Percentiles rank a stretch among this genome's conserved stretches.
phyloP scores from a whole-genome alignment of 1,284 basidiomycete genomes.

The Blastosporella zonata region DNA sequence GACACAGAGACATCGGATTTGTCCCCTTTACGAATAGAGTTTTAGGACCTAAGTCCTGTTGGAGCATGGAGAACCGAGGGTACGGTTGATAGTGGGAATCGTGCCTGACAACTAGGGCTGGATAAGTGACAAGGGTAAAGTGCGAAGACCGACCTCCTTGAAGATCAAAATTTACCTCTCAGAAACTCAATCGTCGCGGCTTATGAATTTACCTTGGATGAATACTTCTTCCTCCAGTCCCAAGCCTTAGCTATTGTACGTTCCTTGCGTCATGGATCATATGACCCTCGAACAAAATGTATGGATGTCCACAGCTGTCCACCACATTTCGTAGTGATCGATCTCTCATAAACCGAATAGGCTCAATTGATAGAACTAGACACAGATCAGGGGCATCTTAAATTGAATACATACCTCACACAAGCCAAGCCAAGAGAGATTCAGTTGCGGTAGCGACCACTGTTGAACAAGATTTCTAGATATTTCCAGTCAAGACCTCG shows the following conservation, averaged over 20 bases:
- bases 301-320: not conserved
- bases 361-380: not conserved
- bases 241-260: not conserved
- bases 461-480: not conserved
- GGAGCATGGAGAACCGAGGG: slow-evolving; percentile 28
- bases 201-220: slow-evolving; percentile 1
- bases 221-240: not conserved
- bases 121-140: slow-evolving; percentile 16
- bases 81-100: slow-evolving; percentile 27
- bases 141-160: slow-evolving; percentile 9
- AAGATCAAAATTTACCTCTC: slow-evolving; percentile 5
- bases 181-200: not conserved
- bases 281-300: not conserved
- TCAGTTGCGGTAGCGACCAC: slow-evolving; percentile 1
- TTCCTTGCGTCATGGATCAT: too few relatives aligned
- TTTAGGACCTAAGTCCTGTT: slow-evolving; percentile 40
- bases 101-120: slow-evolving; percentile 24
- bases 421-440: not conserved
- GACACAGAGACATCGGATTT: slow-evolving; percentile 35
- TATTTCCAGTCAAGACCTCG: not conserved
- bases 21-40: slow-evolving; percentile 41
- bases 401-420: not conserved
- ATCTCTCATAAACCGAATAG: not conserved
- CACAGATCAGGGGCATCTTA: slow-evolving; percentile 1
- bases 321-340: not conserved